Evolutionary conservation across 2,329 filamentous ascomycete species (phyloP), one percentile per base, ranked within the genome.

Genomic region (Aaosphaeria pasadenensis): DNA sequence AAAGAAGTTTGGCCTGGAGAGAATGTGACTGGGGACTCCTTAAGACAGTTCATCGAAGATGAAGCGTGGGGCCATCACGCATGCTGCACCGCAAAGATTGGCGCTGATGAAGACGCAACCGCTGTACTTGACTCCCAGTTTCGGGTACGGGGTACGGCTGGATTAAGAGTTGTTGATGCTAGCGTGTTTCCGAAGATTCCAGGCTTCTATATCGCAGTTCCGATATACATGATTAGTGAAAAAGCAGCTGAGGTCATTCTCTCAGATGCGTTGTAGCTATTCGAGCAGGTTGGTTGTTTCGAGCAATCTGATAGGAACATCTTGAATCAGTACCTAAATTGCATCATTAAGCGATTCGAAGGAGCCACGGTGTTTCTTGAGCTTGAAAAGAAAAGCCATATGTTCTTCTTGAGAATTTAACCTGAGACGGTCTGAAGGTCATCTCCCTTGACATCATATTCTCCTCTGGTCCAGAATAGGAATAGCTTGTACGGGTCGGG

Each of bases 171-270:
- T 7, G 54, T 53, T 40, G 54, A 55, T 43, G 54, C 52, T 2
- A 47, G 42, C 24, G 48, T 48, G 11, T 57, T 57, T 43, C 53
- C 51, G 9, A 50, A 44, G 44, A 50, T 54, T 49, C 77, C 78
- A 3, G 80, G 79, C 50, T 76, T 70, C 48, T 81, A 78, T 55
- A 71, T 76, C 31, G 71, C 73, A 6, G 61, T 77, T 1, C 73
- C 79, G 0, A 74, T 75, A 0, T 80, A 79, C 51, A 78, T 83
- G 59, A 70, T 79, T 5, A 74, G 71, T 2, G 80, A 84, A 70
- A 84, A 84, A 70, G 81, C 81, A 1, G 77, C 79, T 2, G 79
- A 82, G 60, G 75, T 75, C 5, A 82, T 84, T 6, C 9, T 49
- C 4, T 33, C 17, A 17, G 46, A 48, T 30, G 42, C 46, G 7